Base-by-base conservation (phyloP, 306 rosid species). In the Macrotyloma uniflorum region DNA sequence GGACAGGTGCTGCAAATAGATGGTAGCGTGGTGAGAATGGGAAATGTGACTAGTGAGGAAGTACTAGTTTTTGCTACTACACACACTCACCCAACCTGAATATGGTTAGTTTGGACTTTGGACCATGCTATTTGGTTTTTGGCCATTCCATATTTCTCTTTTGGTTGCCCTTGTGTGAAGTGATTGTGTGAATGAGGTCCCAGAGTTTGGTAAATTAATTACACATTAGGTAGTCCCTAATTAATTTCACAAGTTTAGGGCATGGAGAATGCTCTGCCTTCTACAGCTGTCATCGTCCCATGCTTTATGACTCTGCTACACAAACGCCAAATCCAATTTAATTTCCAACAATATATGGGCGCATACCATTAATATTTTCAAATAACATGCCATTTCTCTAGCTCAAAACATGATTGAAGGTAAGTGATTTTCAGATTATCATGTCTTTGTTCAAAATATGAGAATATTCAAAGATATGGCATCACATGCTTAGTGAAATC, bases 191-290 rank as follows among this genome's bases (percentile, higher is more conserved):
- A 73, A 35, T 26, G 70, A 40, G 70, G 63, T 55, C 74, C 70
- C 10, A 28, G 23, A 67, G 66, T 59, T 76, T 61, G 62, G 72
- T 69, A 69, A 38, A 19, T 75, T 16, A 24, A 20, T 35, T 47
- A 5, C 70, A n/a, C 14, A 55, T 77, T 57, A 16, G 78, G 67
- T 49, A 59, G 19, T 47, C 59, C 2, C 32, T 49, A 59, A 68
- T 81, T 69, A 68, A 75, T 75, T 24, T 58, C 74, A 49, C 58
- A 68, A 19, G 73, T 69, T 82, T 68, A 36, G 81, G 15, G 38
- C 45, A 36, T 35, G 46, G 47, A 67, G 62, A 22, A 49, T 9
- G 58, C 38, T 47, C 0, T 58, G 23, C n/a, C 30, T 42, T 40
- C 3, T 50, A 76, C 78, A 76, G 73, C 85, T 76, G 81, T 76